phyloP scores from a whole-genome alignment of 441 rosid genomes.

The Cnidoscolus chayamansa region DNA sequence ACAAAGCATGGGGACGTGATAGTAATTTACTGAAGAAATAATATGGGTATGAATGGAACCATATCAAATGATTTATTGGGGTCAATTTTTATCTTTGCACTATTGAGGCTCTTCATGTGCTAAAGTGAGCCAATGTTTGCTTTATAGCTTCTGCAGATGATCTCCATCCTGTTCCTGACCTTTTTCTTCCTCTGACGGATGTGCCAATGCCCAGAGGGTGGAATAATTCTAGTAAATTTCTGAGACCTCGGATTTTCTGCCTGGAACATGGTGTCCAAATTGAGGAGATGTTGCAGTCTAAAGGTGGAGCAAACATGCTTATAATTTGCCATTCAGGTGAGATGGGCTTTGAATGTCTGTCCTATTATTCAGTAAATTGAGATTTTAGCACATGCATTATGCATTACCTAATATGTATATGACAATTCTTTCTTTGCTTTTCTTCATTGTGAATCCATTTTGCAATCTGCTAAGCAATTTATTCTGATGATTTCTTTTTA shows the following conservation, averaged over 20 bases:
- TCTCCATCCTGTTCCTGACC: conserved; percentile 19
- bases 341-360: conserved; percentile 17
- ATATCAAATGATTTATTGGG: conserved; percentile 11
- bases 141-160: conserved; percentile 35
- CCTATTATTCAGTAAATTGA: background rate
- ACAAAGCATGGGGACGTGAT: too few species aligned
- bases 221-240: conserved; percentile 49
- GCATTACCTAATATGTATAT: background rate
- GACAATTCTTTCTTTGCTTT: background rate
- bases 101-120: conserved; percentile 21
- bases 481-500: background rate
- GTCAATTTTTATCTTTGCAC: conserved; percentile 20
- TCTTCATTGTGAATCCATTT: background rate
- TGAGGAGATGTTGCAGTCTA: conserved; percentile 59
- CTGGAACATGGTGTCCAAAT: conserved; percentile 87
- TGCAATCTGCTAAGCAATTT: background rate
- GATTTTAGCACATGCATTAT: background rate
- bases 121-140: conserved; percentile 22
- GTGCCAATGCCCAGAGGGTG: conserved; percentile 37
- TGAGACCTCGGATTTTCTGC: conserved; percentile 93
- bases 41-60: conserved; percentile 12
- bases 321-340: conserved; percentile 96
- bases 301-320: conserved; percentile 79
- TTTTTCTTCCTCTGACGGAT: conserved; percentile 35
- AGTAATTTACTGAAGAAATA: too few species aligned